Evolutionary conservation across 495 filamentous ascomycete genomes (phyloP).

Genomic region (Durotheca rogersii): DNA sequence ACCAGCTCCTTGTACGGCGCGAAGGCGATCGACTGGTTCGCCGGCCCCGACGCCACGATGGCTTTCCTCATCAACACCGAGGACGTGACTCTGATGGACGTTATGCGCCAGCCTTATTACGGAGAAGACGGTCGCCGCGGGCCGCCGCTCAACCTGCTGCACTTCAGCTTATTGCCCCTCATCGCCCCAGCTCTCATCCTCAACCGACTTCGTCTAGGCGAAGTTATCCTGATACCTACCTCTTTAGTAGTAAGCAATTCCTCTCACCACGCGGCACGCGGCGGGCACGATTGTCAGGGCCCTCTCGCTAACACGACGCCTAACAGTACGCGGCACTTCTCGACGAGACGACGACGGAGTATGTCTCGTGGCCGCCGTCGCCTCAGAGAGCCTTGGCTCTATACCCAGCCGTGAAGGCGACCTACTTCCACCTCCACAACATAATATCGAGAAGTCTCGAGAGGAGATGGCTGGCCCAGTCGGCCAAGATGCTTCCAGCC

Average conservation of each 20-base stretch:
- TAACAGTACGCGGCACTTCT: constrained; percentile 29
- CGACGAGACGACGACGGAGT: constrained; percentile 30
- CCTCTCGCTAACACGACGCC: constrained; percentile 4
- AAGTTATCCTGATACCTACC: constrained; percentile 36
- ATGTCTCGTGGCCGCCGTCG: constrained; percentile 67
- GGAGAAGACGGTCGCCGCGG: background rate
- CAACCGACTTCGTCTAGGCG: constrained; percentile 34
- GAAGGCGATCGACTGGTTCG: constrained; percentile 39
- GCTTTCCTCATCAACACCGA: constrained; percentile 30
- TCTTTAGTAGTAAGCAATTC: constrained; percentile 37
- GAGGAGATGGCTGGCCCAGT: constrained; percentile 52
- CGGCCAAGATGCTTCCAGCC: constrained; percentile 2
- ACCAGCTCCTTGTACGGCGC: constrained; percentile 44
- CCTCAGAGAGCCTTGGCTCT: constrained; percentile 67
- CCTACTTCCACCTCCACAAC: constrained; percentile 68
- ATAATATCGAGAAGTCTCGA: constrained; percentile 62
- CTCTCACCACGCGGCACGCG: background rate
- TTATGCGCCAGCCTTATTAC: constrained; percentile 2
- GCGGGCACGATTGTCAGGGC: background rate
- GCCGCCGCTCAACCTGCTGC: constrained; percentile 20
- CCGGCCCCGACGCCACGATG: constrained; percentile 33
- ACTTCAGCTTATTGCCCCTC: constrained; percentile 31
- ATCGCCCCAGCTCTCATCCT: constrained; percentile 46
- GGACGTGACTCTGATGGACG: background rate
- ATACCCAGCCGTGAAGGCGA: constrained; percentile 65